Conservation (phyloP, 1,284 basidiomycete species). For the Mycena citricolor region DNA sequence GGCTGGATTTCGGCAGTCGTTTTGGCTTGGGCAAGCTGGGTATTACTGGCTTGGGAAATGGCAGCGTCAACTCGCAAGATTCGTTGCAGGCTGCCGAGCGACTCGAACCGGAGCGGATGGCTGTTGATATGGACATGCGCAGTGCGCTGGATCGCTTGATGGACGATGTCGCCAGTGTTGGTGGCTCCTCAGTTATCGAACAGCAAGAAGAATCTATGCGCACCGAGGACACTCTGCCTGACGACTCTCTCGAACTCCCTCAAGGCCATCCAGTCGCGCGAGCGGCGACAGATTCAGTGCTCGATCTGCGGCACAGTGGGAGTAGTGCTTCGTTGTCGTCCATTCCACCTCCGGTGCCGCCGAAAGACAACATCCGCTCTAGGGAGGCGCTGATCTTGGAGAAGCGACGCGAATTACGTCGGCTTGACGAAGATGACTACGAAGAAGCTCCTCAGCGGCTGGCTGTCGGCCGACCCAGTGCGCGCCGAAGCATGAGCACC, state of each 20-base stretch:
- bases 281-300: slow-evolving; percentile 46
- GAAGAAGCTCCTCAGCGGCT: slow-evolving; percentile 35
- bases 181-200: slow-evolving; percentile 23
- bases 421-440: slow-evolving; percentile 46
- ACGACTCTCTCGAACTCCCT: too few relatives aligned
- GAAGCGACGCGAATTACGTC: slow-evolving; percentile 64
- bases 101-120: slow-evolving; percentile 25
- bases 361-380: slow-evolving; percentile 62
- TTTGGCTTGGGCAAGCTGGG: slow-evolving; percentile 39
- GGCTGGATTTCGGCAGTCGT: slow-evolving; percentile 48
- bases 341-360: slow-evolving; percentile 50
- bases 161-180: slow-evolving; percentile 65
- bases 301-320: slow-evolving; percentile 40
- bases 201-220: too few relatives aligned
- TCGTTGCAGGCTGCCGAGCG: slow-evolving; percentile 17
- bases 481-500: slow-evolving; percentile 71
- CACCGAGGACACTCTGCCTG: too few relatives aligned
- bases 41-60: slow-evolving; percentile 17
- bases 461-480: slow-evolving; percentile 50
- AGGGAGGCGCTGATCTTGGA: slow-evolving; percentile 74
- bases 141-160: slow-evolving; percentile 77
- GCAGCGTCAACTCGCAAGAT: slow-evolving; percentile 19
- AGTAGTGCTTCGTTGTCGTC: slow-evolving; percentile 40
- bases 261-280: slow-evolving; percentile 37
- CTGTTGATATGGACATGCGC: slow-evolving; percentile 69